Conservation (phyloP, 225 moss, liverwort and hornwort species). For the Straminergon stramineum region DNA sequence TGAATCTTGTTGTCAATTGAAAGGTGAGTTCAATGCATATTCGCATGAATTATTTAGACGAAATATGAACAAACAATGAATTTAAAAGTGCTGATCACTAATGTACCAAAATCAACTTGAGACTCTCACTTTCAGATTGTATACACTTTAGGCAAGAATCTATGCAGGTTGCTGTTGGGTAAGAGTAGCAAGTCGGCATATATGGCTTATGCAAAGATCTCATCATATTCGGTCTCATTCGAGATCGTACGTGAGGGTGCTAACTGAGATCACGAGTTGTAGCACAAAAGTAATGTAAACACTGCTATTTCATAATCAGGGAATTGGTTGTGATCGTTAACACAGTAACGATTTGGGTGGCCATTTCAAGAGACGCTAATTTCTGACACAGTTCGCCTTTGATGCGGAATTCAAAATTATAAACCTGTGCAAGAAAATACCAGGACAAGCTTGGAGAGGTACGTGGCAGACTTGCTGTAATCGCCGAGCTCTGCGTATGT, state of each 20-base stretch:
- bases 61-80: background rate
- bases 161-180: background rate
- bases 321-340: too few species aligned
- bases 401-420: background rate
- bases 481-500: conserved; percentile 92
- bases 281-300: background rate
- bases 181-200: background rate
- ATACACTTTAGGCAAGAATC: background rate
- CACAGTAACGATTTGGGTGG: background rate
- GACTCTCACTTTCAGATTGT: background rate
- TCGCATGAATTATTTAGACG: background rate
- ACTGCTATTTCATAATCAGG: background rate
- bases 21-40: background rate
- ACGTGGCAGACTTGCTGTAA: conserved; percentile 70
- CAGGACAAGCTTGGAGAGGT: conserved; percentile 73
- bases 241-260: background rate
- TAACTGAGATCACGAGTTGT: background rate
- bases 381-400: background rate
- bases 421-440: conserved; percentile 5
- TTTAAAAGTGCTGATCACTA: background rate
- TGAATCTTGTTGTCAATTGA: background rate
- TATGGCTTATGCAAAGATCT: background rate
- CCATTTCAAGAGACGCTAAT: background rate
- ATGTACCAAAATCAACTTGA: background rate
- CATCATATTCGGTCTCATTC: background rate